Evolutionary conservation across 1,284 basidiomycete species (phyloP), one percentile per base, ranked within the genome.

Genomic region (Leccinum ponderosum): DNA sequence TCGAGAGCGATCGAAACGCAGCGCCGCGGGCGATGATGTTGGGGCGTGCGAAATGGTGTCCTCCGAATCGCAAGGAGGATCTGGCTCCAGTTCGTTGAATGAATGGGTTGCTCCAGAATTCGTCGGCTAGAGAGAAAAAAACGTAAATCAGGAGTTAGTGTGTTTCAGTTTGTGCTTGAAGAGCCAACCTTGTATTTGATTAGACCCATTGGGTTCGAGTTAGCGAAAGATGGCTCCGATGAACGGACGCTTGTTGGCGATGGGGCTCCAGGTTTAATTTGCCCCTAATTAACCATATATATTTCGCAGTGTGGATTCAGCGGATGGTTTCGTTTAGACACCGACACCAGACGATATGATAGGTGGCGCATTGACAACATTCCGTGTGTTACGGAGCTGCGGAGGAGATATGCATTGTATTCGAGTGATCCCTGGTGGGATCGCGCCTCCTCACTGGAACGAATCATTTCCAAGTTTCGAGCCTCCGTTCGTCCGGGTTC

Each of bases 191-290:
- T 25, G 61, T 29, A 20, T 4, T 55, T 55, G 44, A 39, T 51
- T 37, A 25, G 39, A 15, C 22, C 61, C 6, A 42, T 27, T 27
- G n/a, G 12, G 17, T 20, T 48, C 8, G 12, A 50, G 25, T 14
- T 2, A 17, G 53, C 31, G 25, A 54, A 20, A 37, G 31, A 54
- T 54, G 25, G 27, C 20, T 50, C 48, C 56, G 62, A 66, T 42
- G 52, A 47, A 35, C 60, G 66, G 59, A 51, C 31, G 56, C 56
- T 69, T 67, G 39, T 42, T n/a, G 62, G 66, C 57, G 57, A 53
- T 37, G 61, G 58, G 55, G 47, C 56, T 57, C 55, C 57, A 53
- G 52, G 56, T 64, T 66, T 58, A 44, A 48, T 67, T 48, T 67
- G 6, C 6, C 47, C 55, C 35, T 58, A 55, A 35, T 7, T 29